These are phyloP conservation scores for Pseudevernia furfuracea DNA, from an alignment of 495 filamentous ascomycete genomes.

Conservation along the genomic window DNA sequence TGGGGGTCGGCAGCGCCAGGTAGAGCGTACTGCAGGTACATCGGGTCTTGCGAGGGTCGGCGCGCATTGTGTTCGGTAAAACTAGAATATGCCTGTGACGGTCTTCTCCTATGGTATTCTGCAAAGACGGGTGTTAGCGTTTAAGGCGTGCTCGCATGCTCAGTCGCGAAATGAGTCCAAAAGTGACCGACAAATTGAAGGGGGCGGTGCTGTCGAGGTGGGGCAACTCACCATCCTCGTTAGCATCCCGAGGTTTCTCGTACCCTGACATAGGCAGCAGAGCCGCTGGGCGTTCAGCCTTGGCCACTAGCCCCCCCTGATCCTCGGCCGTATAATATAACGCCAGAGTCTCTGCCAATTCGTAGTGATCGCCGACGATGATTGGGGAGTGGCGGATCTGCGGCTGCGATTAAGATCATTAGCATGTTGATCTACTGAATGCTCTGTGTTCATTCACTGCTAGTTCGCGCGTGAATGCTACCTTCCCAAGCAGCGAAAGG, in stretches of 20 bases:
- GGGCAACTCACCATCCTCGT: slow-evolving; percentile 38
- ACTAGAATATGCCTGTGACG: slow-evolving; percentile 3
- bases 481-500: not conserved
- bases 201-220: not conserved
- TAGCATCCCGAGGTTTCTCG: slow-evolving; percentile 38
- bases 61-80: slow-evolving; percentile 38
- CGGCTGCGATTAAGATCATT: not conserved
- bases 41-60: slow-evolving; percentile 40
- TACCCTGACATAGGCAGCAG: slow-evolving; percentile 49
- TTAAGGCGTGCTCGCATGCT: not conserved
- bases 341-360: slow-evolving; percentile 45
- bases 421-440: slow-evolving; percentile 22
- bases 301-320: slow-evolving; percentile 46
- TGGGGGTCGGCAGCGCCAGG: slow-evolving; percentile 38
- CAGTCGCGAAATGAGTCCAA: not conserved
- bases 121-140: slow-evolving; percentile 15
- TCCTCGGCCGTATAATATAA: slow-evolving; percentile 40
- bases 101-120: slow-evolving; percentile 14
- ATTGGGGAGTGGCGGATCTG: slow-evolving; percentile 46
- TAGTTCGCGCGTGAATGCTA: not conserved
- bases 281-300: slow-evolving; percentile 39
- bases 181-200: not conserved
- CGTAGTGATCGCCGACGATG: slow-evolving; percentile 47
- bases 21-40: slow-evolving; percentile 37
- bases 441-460: slow-evolving; percentile 27